Percentiles rank a stretch among this genome's conserved stretches.
phyloP scores from a whole-genome alignment of 2,329 filamentous ascomycete species.

The Rhynchosporium graminicola region DNA sequence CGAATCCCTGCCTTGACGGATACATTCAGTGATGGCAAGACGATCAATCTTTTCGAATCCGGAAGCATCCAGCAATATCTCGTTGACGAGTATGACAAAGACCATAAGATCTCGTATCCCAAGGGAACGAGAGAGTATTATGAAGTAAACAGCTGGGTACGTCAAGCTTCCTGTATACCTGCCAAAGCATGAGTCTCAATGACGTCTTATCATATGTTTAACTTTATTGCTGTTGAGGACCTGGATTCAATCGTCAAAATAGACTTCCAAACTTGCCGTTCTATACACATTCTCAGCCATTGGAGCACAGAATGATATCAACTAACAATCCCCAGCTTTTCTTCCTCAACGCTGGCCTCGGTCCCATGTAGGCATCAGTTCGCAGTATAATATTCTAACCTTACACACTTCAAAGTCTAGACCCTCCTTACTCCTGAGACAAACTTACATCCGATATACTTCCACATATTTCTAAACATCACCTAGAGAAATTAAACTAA shows the following conservation, averaged over 20 bases:
- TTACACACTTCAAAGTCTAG: too few species aligned
- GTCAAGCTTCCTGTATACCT: slow-evolving; percentile 25
- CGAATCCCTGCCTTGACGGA: slow-evolving; percentile 88
- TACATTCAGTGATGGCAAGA: slow-evolving; percentile 69
- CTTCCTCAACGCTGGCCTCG: slow-evolving; percentile 78
- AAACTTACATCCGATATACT: too few species aligned
- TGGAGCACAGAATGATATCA: not conserved
- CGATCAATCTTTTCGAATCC: slow-evolving; percentile 78
- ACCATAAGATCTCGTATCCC: slow-evolving; percentile 82
- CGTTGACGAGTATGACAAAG: slow-evolving; percentile 75
- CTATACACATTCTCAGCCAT: not conserved
- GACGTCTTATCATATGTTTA: not conserved
- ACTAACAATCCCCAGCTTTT: slow-evolving; percentile 46
- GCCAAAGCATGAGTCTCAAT: not conserved
- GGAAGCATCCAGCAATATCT: slow-evolving; percentile 85
- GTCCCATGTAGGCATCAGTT: slow-evolving; percentile 48
- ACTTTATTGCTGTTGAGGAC: not conserved
- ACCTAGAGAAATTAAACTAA: too few species aligned
- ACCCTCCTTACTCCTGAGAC: too few species aligned
- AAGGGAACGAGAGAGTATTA: slow-evolving; percentile 71
- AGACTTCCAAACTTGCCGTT: too few species aligned
- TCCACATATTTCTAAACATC: too few species aligned
- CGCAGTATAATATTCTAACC: too few species aligned
- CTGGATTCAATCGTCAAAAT: not conserved
- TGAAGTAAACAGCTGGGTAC: slow-evolving; percentile 76